phyloP scores from a whole-genome alignment of 2,329 filamentous ascomycete genomes.

The Escovopsis weberi region DNA sequence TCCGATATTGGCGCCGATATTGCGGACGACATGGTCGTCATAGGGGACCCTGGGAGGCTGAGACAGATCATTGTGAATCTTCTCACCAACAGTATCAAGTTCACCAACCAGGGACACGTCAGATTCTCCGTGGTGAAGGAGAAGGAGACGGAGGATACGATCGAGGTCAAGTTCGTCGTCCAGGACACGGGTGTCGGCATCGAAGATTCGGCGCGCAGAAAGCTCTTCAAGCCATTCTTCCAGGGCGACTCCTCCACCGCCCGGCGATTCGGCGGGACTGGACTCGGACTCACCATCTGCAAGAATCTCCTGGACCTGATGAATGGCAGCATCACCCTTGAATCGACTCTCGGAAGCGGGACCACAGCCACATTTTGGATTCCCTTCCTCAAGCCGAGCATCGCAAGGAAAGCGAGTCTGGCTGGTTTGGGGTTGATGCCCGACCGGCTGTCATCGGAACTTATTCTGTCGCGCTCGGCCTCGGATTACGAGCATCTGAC shows the following conservation, averaged over 20 bases:
- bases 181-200: constrained; percentile 74
- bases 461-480: constrained; percentile 51
- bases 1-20: constrained; percentile 49
- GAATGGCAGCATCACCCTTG: constrained; percentile 57
- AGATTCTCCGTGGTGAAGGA: constrained; percentile 50
- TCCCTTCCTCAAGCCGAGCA: constrained; percentile 57
- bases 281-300: constrained; percentile 64
- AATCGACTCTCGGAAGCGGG: constrained; percentile 51
- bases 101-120: constrained; percentile 54
- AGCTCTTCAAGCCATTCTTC: constrained; percentile 66
- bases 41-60: constrained; percentile 73
- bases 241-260: constrained; percentile 72
- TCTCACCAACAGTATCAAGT: constrained; percentile 64
- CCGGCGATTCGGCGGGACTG: constrained; percentile 64
- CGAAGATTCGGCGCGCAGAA: constrained; percentile 58
- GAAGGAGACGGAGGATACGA: constrained; percentile 46
- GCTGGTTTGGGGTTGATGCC: constrained; percentile 51
- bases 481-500: constrained; percentile 44
- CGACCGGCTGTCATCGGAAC: constrained; percentile 49
- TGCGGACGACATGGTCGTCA: constrained; percentile 56
- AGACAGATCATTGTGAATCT: constrained; percentile 75
- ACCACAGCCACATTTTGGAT: constrained; percentile 67
- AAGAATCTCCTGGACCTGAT: constrained; percentile 71
- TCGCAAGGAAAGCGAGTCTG: constrained; percentile 29
- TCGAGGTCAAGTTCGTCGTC: constrained; percentile 56